Conservation (phyloP, 2,329 filamentous ascomycete genomes). For the Myriosclerotinia curreyana region DNA sequence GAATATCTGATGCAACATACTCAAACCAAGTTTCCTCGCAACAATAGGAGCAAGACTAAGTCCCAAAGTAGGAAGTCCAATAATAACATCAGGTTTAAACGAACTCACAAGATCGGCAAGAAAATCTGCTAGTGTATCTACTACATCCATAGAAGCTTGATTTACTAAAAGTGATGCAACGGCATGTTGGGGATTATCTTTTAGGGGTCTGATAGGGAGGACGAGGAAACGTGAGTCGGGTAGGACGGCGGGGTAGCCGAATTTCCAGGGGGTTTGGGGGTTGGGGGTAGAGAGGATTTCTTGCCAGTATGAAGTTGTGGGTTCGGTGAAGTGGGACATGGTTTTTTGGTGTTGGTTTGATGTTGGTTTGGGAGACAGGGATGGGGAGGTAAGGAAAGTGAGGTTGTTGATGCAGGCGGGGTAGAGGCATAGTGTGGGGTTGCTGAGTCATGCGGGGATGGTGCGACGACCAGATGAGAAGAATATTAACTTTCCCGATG, state of each 20-base stretch:
- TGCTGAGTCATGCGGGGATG: constrained; percentile 1
- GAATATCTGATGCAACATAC: constrained; percentile 22
- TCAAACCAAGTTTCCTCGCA: constrained; percentile 28
- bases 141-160: constrained; percentile 32
- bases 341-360: not conserved
- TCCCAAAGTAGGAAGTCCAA: constrained; percentile 36
- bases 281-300: constrained; percentile 22
- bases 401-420: too few species aligned
- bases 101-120: constrained; percentile 25
- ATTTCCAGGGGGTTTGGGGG: constrained; percentile 28
- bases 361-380: not conserved
- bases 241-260: constrained; percentile 28
- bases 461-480: not conserved
- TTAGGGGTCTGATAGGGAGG: constrained; percentile 31
- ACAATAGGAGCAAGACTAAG: constrained; percentile 31
- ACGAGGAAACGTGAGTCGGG: constrained; percentile 31
- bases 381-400: not conserved
- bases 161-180: constrained; percentile 35
- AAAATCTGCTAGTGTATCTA: constrained; percentile 24
- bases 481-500: too few species aligned
- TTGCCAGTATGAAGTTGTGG: constrained; percentile 36
- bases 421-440: not conserved
- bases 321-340: constrained; percentile 30
- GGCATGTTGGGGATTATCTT: constrained; percentile 25
- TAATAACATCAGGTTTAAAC: constrained; percentile 30